Evolutionary conservation across 2,329 filamentous ascomycete species (phyloP), one percentile per base, ranked within the genome.

Genomic region (Metarhizium sp.): DNA sequence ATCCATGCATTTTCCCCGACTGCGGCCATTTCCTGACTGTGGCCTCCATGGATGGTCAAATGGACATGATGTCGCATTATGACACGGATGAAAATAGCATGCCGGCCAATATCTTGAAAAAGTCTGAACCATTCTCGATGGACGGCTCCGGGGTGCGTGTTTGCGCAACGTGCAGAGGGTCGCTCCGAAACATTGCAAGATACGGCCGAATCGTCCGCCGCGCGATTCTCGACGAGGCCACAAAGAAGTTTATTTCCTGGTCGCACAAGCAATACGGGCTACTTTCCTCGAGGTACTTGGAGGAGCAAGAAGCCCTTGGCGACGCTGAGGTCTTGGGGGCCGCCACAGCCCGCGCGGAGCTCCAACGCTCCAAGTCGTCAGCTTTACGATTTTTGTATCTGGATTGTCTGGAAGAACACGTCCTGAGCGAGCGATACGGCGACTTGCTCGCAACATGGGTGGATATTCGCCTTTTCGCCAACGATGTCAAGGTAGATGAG

Each of bases 11-110:
- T 25, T 76, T 88, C 50, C 79, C 80, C 0, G 67, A 69, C 2
- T 90, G 85, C 58, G 82, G 83, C 0, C 86, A 90, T 63, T 76
- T 87, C 58, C 69, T 84, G 51, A 86, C 82, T 0, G 67, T 78
- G 3, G 72, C 75, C 36, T 84, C 73, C 2, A 77, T 89, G 70
- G 86, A 89, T 64, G 79, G 78, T 0, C 69, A 77, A 16, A 80
- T 88, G 73, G 72, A 73, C 1, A 75, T 89, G 69, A 58, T 61
- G 2, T 67, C 71, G 2, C 70, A 78, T 57, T 85, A 84, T 62
- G 61, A 70, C 0, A 64, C 75, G 6, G 69, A 77, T 46, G 57
- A 60, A 0, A 59, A 70, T 29, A 71, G 65, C 0, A 59, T 59
- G 7, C 69, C 75, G 2, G 58, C 62, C 1, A 67, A 63, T 0